Conservation (phyloP, 163 green algal genomes). For the Chlorella variabilis region DNA sequence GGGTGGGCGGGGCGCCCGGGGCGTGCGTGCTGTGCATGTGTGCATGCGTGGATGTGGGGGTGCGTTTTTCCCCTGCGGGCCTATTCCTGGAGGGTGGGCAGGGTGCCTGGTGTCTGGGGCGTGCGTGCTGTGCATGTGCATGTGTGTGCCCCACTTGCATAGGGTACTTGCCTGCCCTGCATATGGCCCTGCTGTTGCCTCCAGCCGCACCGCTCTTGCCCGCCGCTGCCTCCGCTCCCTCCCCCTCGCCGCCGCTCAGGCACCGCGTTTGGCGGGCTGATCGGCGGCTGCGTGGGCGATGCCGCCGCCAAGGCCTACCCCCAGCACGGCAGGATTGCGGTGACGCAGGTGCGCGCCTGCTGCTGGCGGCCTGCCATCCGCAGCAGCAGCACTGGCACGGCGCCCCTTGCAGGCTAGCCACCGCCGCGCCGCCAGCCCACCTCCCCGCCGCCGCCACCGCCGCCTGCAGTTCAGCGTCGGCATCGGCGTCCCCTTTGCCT, state of each 20-base stretch:
- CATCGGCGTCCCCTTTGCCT: constrained; percentile 64
- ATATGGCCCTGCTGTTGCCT: too few species aligned
- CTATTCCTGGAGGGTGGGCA: too few species aligned
- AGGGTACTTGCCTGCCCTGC: too few species aligned
- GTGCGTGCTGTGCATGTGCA: neutral
- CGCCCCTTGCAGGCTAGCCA: too few species aligned
- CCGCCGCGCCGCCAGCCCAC: too few species aligned
- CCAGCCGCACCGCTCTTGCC: too few species aligned
- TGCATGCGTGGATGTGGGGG: neutral
- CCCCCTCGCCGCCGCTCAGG: neutral
- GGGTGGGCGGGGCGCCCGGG: neutral
- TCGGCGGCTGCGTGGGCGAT: constrained; percentile 77
- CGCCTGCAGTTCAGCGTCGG: constrained; percentile 68
- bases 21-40: neutral
- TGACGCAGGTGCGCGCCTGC: constrained; percentile 41
- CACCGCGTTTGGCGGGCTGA: constrained; percentile 47
- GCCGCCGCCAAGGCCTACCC: constrained; percentile 56
- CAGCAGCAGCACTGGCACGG: too few species aligned
- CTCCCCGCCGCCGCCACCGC: too few species aligned
- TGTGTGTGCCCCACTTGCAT: too few species aligned
- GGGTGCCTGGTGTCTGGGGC: too few species aligned
- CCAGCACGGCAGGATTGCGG: constrained; percentile 68
- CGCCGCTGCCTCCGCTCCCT: too few species aligned
- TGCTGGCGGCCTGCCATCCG: too few species aligned
- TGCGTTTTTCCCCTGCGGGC: neutral